phyloP scores from a whole-genome alignment of 2,329 filamentous ascomycete species.

The Simplicillium aogashimaense region DNA sequence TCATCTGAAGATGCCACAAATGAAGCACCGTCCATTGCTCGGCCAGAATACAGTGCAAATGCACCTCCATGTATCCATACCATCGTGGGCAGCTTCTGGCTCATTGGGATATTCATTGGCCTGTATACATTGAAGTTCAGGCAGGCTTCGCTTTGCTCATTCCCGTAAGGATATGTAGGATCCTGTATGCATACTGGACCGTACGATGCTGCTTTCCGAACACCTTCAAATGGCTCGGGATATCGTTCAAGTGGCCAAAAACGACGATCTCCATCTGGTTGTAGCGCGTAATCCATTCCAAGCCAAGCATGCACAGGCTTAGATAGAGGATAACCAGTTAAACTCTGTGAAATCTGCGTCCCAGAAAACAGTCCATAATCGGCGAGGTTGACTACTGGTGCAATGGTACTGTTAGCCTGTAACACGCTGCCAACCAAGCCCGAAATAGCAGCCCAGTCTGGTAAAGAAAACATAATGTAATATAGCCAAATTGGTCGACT shows the following conservation, averaged over 20 bases:
- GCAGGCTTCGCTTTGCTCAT: slow-evolving; percentile 22
- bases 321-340: slow-evolving; percentile 20
- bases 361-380: neutral
- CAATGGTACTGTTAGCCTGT: too few relatives aligned
- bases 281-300: slow-evolving; percentile 33
- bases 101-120: slow-evolving; percentile 16
- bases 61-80: slow-evolving; percentile 30
- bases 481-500: too few relatives aligned
- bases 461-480: too few relatives aligned
- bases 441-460: too few relatives aligned
- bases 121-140: slow-evolving; percentile 30
- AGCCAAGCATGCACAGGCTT: slow-evolving; percentile 34
- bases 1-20: slow-evolving; percentile 20
- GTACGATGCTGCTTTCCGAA: slow-evolving; percentile 24
- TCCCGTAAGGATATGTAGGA: slow-evolving; percentile 7
- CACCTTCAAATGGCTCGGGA: slow-evolving; percentile 28
- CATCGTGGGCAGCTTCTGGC: slow-evolving; percentile 24
- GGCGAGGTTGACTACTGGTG: neutral
- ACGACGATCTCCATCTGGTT: slow-evolving; percentile 27
- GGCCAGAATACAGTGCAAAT: slow-evolving; percentile 12
- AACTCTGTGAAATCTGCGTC: slow-evolving; percentile 11
- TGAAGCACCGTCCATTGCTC: slow-evolving; percentile 10
- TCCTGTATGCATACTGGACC: slow-evolving; percentile 34
- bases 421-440: too few relatives aligned
- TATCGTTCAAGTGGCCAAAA: slow-evolving; percentile 26